Percentiles rank a stretch among this genome's conserved stretches.
Conservation (phyloP, 495 filamentous ascomycete species). For the Lepidopterella palustris region DNA sequence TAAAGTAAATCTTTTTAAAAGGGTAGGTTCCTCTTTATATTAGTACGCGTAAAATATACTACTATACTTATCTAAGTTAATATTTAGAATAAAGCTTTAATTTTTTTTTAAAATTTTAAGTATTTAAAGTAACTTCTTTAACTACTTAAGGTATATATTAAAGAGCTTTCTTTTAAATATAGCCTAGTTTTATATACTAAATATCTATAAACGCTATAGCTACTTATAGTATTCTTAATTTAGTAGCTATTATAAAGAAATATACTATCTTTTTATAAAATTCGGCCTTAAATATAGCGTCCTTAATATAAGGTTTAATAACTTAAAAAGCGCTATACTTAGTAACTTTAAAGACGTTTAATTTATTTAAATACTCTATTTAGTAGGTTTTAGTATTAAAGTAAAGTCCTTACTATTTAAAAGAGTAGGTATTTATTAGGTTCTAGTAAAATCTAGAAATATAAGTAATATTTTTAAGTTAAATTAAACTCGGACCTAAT, state of each 20-base stretch:
- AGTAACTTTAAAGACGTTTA: neutral
- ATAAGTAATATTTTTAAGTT: no score
- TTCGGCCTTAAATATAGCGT: no score
- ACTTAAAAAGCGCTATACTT: constrained; percentile 1
- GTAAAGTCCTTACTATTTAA: no score
- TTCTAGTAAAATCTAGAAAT: no score
- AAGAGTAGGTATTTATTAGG: no score
- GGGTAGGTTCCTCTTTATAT: constrained; percentile 7
- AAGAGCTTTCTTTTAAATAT: constrained; percentile 7
- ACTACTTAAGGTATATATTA: neutral
- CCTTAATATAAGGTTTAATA: constrained; percentile 1
- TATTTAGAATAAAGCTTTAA: constrained; percentile 2
- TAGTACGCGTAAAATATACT: neutral
- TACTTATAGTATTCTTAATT: neutral
- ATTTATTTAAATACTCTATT: constrained; percentile 7
- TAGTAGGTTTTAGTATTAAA: no score
- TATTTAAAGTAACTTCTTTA: no score
- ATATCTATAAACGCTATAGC: constrained; percentile 4
- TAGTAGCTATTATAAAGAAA: no score
- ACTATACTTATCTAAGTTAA: neutral
- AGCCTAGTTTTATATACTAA: constrained; percentile 1
- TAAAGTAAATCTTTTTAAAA: constrained; percentile 14
- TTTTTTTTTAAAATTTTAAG: neutral
- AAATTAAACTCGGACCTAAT: no score
- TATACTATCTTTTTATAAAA: no score